Base-by-base conservation (phyloP, 2,329 filamentous ascomycete species). In the Fusarium penzigii region DNA sequence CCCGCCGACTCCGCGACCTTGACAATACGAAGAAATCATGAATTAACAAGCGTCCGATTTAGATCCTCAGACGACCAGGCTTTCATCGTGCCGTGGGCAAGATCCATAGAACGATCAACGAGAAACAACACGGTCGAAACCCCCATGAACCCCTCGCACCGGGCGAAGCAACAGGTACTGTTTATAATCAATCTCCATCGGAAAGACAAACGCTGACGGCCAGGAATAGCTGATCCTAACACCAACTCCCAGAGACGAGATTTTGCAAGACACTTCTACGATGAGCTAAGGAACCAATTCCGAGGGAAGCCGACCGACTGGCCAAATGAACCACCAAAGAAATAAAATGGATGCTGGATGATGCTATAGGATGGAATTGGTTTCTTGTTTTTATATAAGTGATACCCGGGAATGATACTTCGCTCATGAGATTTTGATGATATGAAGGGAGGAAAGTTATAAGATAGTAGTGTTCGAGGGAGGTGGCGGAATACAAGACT, bases 51-150 rank as follows among this genome's bases (percentile, higher is more conserved):
- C 56, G 48, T 44, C 57, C 58, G 46, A 57, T 48, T 5, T 36
- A 80, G 76, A 77, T 83, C 49, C 76, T 83, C 14, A 71, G 73
- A 20, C 78, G 73, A 14, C 79, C 78, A 2, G 68, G 70, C 9
- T 83, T 82, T 62, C 80, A 83, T 55, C 75, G 74, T 54, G 74
- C 73, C 4, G 80, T 83, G 39, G 76, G 77, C 8, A 72, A 75
- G n/a, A 78, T 83, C 34, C 80, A 83, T 52, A 73, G 74, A 13
- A 70, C 65, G 4, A 73, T 83, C 38, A 67, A 83, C 59, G 78
- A 82, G 54, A 65, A 68, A 16, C 72, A 73, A 42, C 57, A 82
- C 55, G 80, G 80, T 10, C 74, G 77, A 20, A 71, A 79, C 48
- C 79, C 80, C 0, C 69, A 75, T 56, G 77, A 81, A 46, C 80